Percentiles rank a stretch among this genome's conserved stretches.
Evolutionary conservation across 306 rosid species (phyloP).

Genomic region (Prunus persica): DNA sequence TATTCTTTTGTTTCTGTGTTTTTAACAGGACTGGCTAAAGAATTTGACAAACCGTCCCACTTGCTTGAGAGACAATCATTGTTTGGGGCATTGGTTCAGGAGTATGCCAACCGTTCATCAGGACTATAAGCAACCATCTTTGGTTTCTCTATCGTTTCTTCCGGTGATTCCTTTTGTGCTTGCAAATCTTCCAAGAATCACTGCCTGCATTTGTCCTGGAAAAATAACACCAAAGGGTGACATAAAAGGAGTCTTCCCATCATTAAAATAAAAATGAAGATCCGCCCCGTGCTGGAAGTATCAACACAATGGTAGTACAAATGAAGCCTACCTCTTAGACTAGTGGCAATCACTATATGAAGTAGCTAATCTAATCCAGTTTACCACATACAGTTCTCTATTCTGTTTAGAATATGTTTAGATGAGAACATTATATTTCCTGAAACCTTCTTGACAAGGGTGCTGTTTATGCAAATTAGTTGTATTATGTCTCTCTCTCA

Average conservation of each 20-base stretch:
- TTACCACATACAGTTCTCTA: too few species aligned
- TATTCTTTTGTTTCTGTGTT: not conserved
- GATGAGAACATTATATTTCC: too few species aligned
- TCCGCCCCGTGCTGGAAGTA: not conserved
- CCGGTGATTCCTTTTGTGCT: not conserved
- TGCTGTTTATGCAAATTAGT: not conserved
- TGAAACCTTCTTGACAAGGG: too few species aligned
- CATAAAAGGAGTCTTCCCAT: not conserved
- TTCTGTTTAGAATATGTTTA: too few species aligned
- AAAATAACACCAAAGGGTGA: not conserved
- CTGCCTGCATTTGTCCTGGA: not conserved
- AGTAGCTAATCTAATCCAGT: not conserved
- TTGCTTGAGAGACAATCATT: slow-evolving; percentile 74
- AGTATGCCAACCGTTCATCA: slow-evolving; percentile 77
- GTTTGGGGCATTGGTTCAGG: slow-evolving; percentile 83
- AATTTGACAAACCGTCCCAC: slow-evolving; percentile 72
- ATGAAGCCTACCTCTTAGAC: too few species aligned
- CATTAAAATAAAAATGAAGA: not conserved
- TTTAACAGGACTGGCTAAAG: slow-evolving; percentile 65
- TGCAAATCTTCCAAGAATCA: not conserved
- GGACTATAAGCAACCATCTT: slow-evolving; percentile 40
- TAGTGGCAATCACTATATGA: not conserved
- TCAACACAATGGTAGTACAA: too few species aligned
- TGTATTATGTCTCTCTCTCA: not conserved
- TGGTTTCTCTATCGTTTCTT: not conserved